Evolutionary conservation across 331 rosid species (phyloP), one percentile per base, ranked within the genome.

Genomic region (Arachis monticola): DNA sequence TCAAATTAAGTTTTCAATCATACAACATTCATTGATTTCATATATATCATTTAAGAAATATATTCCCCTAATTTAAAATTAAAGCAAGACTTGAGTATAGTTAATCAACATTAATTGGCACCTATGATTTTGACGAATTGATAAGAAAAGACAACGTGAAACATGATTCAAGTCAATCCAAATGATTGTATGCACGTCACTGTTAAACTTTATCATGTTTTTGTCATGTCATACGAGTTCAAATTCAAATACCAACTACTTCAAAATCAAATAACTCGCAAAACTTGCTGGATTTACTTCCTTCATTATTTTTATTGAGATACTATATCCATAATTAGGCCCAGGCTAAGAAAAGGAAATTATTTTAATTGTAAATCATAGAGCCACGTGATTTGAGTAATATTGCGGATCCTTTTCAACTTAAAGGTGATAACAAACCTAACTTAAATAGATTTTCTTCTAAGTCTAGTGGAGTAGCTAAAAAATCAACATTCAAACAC

Each of bases 381-480:
- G 41, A 75, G 55, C 32, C n/a, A 27, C 10, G 17, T 45, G 27
- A 17, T 45, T 68, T 77, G 35, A 60, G 27, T 17, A 40, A n/a
- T 61, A 45, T 45, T 45, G 10, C 22, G 56, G 8, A 70, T 61
- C 65, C 8, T 50, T 68, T 69, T 52, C 75, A 30, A 73, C 38
- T 17, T 6, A 45, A 72, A 60, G 44, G 46, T 64, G 40, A 59
- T 73, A 10, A 40, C 62, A 32, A 47, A 73, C 83, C 83, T 66
- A 73, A 67, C 57, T 42, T 30, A 8, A 17, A 13, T 12, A 46
- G 69, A 47, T 44, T 64, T 69, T 69, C 35, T 70, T 44, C 67
- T 38, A 58, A 8, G 48, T 44, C 0, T 45, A 45, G 66, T n/a
- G 52, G 22, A 71, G 72, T 53, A 31, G 69, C 57, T 41, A 14